A percentile compares a stretch with the other conserved stretches of the same genome.
Conservation (phyloP, 768 basidiomycete genomes). For the Rhizopogon rudus region DNA sequence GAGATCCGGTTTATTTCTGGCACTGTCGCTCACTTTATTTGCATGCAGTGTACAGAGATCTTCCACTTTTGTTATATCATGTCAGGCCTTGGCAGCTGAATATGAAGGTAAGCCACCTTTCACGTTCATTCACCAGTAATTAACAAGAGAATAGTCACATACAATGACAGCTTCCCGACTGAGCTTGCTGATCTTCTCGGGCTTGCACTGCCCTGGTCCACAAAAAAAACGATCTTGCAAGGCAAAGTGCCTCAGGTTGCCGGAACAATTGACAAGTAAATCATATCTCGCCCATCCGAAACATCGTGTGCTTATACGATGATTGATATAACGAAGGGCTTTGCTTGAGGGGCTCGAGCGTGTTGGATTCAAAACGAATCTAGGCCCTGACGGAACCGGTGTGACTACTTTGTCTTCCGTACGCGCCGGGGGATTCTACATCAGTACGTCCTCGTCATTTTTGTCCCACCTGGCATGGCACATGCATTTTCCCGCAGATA, state of each 20-base stretch:
- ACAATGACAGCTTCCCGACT: conserved; percentile 21
- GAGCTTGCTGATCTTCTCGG: conserved; percentile 22
- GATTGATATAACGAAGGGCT: conserved; percentile 19
- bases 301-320: not conserved
- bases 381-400: conserved; percentile 35
- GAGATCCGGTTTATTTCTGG: not conserved
- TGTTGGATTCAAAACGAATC: conserved; percentile 33
- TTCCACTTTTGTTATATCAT: conserved; percentile 23
- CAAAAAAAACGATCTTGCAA: conserved; percentile 10
- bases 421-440: conserved; percentile 33
- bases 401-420: conserved; percentile 24
- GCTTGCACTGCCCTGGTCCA: conserved; percentile 17
- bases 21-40: conserved; percentile 10
- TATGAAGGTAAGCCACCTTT: conserved; percentile 11
- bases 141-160: conserved; percentile 12
- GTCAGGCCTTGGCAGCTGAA: conserved; percentile 1
- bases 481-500: conserved; percentile 15
- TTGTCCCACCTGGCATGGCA: not conserved
- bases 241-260: conserved; percentile 1
- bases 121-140: not conserved
- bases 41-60: conserved; percentile 22
- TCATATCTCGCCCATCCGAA: not conserved
- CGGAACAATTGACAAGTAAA: conserved; percentile 20
- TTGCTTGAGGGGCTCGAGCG: conserved; percentile 32
- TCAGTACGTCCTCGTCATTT: conserved; percentile 21